Conservation (phyloP, 345 rosid genomes). For the Triadica sebifera region DNA sequence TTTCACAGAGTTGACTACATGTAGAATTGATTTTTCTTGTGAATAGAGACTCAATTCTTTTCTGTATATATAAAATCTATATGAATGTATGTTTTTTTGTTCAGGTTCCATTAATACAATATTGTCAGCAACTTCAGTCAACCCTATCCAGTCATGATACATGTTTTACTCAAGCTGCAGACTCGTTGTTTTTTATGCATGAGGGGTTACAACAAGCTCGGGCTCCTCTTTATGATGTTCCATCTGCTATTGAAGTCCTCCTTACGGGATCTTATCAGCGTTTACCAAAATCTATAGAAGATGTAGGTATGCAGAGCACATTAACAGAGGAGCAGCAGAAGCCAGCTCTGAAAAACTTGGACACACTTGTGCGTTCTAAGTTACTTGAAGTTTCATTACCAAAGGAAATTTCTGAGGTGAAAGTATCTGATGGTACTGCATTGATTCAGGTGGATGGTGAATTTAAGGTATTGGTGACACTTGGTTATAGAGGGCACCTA, state of each 20-base stretch:
- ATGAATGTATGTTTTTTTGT: conserved; percentile 13
- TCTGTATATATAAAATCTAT: not conserved
- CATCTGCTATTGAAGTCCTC: conserved; percentile 84
- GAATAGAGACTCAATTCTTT: not conserved
- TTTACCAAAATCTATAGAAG: conserved; percentile 86
- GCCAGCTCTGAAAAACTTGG: conserved; percentile 82
- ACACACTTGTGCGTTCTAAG: conserved; percentile 81
- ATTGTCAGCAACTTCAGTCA: conserved; percentile 79
- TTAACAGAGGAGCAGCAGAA: conserved; percentile 77
- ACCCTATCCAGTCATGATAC: conserved; percentile 86
- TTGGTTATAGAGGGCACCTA: conserved; percentile 92
- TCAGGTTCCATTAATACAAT: conserved; percentile 89
- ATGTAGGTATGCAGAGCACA: conserved; percentile 72
- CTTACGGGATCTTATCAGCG: conserved; percentile 89
- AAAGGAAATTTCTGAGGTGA: conserved; percentile 80
- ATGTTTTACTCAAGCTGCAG: conserved; percentile 91
- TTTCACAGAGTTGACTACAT: not conserved
- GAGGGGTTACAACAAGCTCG: conserved; percentile 98
- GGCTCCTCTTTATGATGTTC: conserved; percentile 96
- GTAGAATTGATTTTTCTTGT: not conserved
- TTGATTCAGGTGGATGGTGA: conserved; percentile 74
- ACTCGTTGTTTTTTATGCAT: conserved; percentile 92
- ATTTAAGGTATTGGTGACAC: conserved; percentile 91
- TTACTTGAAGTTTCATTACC: conserved; percentile 82
- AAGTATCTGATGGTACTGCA: conserved; percentile 83